Base-by-base conservation (phyloP, 2,329 filamentous ascomycete species). In the Xylariaceae sp. region DNA sequence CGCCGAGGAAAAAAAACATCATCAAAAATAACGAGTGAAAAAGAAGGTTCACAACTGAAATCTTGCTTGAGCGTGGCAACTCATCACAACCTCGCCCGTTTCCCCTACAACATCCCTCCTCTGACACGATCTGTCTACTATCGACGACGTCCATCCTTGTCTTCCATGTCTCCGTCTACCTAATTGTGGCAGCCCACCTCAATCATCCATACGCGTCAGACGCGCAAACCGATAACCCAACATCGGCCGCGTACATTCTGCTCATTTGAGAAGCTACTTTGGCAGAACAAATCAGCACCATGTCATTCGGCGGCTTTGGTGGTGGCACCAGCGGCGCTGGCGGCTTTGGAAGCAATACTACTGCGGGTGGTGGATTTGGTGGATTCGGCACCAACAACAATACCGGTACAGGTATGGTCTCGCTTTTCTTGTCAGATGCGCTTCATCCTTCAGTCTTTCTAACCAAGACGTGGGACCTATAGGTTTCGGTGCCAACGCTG, bases 281-380 rank as follows among this genome's bases (percentile, higher is more conserved):
- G 50, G 50, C 50, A 59, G 45, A 54, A 54, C 51, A 51, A 55
- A 47, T 56, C 56, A 51, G 53, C 66, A 74, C 60, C 66, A 84
- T 84, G 80, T 80, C 80, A 65, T 80, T 81, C 63, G 75, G 76
- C 63, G 73, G 75, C 60, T 81, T 81, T 62, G 75, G 76, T 61
- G 72, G 74, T 61, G 75, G 77, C 64, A 79, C 78, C 65, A 72
- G 74, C 64, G 79, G 81, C 49, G 16, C 41, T 43, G 54, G 61
- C 46, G 54, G 58, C 60, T 61, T 59, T 74, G 86, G 86, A 71
- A 81, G 81, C 72, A 76, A 77, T 59, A 83, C 79, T 47, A 65
- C 74, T 71, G 76, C 66, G 61, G 70, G 64, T 62, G 70, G 64
- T 63, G 74, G 72, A 19, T 87, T 87, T 70, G 80, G 80, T 62